Base-by-base conservation (phyloP, 163 green algal genomes). In the Scenedesmus sp. region DNA sequence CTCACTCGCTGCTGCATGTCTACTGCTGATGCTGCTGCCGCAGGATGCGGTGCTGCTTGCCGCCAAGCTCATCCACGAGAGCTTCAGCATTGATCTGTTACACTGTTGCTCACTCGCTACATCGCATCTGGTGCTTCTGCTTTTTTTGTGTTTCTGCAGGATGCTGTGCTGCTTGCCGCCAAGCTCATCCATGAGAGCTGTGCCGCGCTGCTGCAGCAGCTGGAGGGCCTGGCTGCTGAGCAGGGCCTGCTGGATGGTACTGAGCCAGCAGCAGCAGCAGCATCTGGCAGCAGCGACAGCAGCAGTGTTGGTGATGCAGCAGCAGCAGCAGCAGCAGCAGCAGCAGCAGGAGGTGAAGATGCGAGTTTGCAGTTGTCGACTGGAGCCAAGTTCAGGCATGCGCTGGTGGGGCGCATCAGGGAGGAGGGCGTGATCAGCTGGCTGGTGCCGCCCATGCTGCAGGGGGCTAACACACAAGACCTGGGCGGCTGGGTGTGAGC, bases 361-460 rank as follows among this genome's bases (percentile, higher is more conserved):
- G 62, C 55, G 46, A 34, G 85, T 62, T 12, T 34, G 26, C 64
- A 82, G 59, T 57, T 18, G 77, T 76, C 56, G 15, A 52, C 92
- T 46, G 66, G 82, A 3, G 74, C 86, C 67, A 64, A 60, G 74
- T 76, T 85, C 16, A 60, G 70, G 46, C 84, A 85, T 16, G 74
- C 52, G 16, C 82, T 93, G 13, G 67, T 94, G 52, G 55, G 7
- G 7, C 54, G 16, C 52, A 23, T 86, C 16, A 18, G 59, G 95
- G 2, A 79, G 18, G 88, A 92, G 92, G 88, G 95, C 0, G 89
- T 91, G 1, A 94, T 98, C 23, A 94, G 96, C 2, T 98, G 97
- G 97, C 88, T 98, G 62, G 95, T 95, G 60, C 97, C 97, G 1
- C 97, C 97, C 20, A 97, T 98, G 97, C 94, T 98, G 89, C 92